Base-by-base conservation (phyloP, 164 flowering plant species). In the Litsea cubeba region DNA sequence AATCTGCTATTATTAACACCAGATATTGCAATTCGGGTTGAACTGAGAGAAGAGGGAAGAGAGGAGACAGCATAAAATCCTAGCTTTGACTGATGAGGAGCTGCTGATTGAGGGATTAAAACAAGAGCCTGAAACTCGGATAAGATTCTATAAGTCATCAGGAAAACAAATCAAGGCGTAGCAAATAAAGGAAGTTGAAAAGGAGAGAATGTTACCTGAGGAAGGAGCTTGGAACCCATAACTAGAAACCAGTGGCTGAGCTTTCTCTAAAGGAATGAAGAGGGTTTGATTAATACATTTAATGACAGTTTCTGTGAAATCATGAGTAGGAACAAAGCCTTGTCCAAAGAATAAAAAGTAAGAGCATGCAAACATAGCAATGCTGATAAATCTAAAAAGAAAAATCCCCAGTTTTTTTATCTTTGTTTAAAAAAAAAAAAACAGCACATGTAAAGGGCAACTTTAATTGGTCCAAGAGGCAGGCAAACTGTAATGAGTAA, bases 111-210 rank as follows among this genome's bases (percentile, higher is more conserved):
- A 6, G 89, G 86, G 25, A 87, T 70, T 49, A 76, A 15, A 69
- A 81, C 71, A 51, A 88, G 72, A 12, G 92, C 90, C 90, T 91
- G 81, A 54, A 54, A 20, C 7, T 17, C n/a, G 8, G 12, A 18
- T 11, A 25, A 22, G 62, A 17, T 51, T 24, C 12, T 12, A 3
- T 17, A 25, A 26, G 26, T 30, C 35, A 30, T 30, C 1, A 75
- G 64, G 20, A 40, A 72, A 24, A 68, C 12, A 24, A 46, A 58
- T 28, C 60, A n/a, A 24, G 12, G 4, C 0, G 2, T 15, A 25
- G 65, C 15, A 25, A 63, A 72, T 23, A 30, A 20, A 76, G 71
- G 63, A 23, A 60, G 17, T 3, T 18, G 6, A 28, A 6, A 12
- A 40, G 1, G 35, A 12, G 35, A 6, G 70, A 23, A 60, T 57